Percentiles rank a stretch among this genome's conserved stretches.
Evolutionary conservation across 2,329 filamentous ascomycete species (phyloP).

Genomic region (Rugonectria rugulosa): DNA sequence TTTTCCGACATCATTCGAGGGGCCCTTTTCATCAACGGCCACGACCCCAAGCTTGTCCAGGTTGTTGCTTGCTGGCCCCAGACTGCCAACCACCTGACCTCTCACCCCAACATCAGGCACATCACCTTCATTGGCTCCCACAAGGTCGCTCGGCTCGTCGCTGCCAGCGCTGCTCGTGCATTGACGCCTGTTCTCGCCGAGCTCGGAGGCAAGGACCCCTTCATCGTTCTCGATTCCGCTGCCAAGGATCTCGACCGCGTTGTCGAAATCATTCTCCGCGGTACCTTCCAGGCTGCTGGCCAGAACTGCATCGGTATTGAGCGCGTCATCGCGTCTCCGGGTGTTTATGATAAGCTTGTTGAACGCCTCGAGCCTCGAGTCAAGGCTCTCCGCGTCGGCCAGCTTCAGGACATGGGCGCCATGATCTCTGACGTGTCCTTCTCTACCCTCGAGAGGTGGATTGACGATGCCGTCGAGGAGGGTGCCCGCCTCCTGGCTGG

Average conservation of each 20-base stretch:
- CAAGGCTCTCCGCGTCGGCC: constrained; percentile 77
- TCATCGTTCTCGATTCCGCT: constrained; percentile 85
- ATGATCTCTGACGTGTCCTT: constrained; percentile 86
- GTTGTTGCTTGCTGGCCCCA: constrained; percentile 87
- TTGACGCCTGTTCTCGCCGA: constrained; percentile 92
- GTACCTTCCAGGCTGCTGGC: constrained; percentile 92
- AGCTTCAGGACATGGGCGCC: constrained; percentile 82
- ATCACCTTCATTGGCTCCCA: constrained; percentile 96
- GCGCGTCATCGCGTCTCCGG: constrained; percentile 82
- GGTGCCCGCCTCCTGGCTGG: constrained; percentile 86
- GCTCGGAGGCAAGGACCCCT: constrained; percentile 93
- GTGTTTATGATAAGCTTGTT: constrained; percentile 78
- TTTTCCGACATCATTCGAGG: constrained; percentile 81
- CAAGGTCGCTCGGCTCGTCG: constrained; percentile 86
- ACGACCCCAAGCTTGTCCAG: constrained; percentile 84
- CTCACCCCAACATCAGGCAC: constrained; percentile 83
- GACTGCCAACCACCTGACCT: constrained; percentile 81
- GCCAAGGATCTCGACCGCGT: constrained; percentile 72
- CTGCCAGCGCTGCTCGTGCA: constrained; percentile 81
- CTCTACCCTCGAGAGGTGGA: constrained; percentile 75
- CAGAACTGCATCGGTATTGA: constrained; percentile 99
- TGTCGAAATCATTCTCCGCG: constrained; percentile 84
- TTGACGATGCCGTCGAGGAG: constrained; percentile 76
- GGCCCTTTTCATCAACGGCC: constrained; percentile 82
- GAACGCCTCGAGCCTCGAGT: constrained; percentile 77